A percentile compares a stretch with the other conserved stretches of the same genome.
Conservation (phyloP, 2,329 filamentous ascomycete species). For the Periconia sp. region DNA sequence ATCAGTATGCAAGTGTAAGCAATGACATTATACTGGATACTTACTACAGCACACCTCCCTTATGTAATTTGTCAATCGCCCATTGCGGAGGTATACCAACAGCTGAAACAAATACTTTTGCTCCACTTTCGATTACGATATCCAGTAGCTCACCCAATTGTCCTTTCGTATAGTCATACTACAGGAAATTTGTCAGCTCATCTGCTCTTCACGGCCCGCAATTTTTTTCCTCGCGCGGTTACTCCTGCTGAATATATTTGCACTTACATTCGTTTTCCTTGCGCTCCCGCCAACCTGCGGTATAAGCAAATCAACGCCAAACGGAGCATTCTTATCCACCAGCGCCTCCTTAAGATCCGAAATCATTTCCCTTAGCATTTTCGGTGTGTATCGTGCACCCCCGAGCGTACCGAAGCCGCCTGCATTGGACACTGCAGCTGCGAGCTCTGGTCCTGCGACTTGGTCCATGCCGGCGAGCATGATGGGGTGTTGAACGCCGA, state of each 20-base stretch:
- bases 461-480: constrained; percentile 37
- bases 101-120: constrained; percentile 43
- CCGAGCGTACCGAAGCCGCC: constrained; percentile 33
- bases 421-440: constrained; percentile 32
- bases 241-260: background rate
- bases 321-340: constrained; percentile 30
- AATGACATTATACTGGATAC: background rate
- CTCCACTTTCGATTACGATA: constrained; percentile 40
- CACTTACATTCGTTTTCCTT: constrained; percentile 39
- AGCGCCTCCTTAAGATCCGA: constrained; percentile 30
- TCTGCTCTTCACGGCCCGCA: too few species aligned
- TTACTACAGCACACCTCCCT: constrained; percentile 31
- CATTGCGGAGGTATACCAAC: constrained; percentile 39
- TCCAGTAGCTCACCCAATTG: constrained; percentile 38
- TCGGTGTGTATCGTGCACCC: constrained; percentile 29
- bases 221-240: too few species aligned
- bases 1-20: background rate
- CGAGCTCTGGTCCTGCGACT: constrained; percentile 27
- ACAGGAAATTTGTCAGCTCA: background rate
- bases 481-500: constrained; percentile 31
- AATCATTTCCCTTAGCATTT: constrained; percentile 36
- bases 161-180: constrained; percentile 43
- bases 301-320: constrained; percentile 44
- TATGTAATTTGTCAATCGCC: constrained; percentile 40
- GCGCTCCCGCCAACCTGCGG: constrained; percentile 42